Percentiles rank a stretch among this genome's conserved stretches.
Conservation (phyloP, 2,329 filamentous ascomycete species). For the Penicillium psychrosexuale region DNA sequence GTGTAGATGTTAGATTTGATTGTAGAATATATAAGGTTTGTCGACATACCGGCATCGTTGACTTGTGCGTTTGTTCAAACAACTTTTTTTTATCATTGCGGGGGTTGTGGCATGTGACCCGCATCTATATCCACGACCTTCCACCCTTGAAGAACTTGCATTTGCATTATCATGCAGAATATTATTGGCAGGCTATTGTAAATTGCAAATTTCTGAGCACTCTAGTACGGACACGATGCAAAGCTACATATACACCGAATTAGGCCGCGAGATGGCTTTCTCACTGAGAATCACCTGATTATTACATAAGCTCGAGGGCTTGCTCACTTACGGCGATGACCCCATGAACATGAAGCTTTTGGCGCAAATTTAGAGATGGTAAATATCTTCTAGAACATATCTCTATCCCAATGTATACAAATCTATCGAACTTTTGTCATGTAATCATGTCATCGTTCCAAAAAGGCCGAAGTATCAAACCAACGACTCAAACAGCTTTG, state of each 20-base stretch:
- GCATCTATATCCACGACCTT: not conserved
- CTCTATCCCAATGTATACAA: not conserved
- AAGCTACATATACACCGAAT: no score
- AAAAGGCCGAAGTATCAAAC: conserved; percentile 7
- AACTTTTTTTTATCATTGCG: conserved; percentile 18
- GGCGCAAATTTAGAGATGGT: not conserved
- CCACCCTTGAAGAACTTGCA: no score
- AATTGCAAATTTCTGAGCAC: no score
- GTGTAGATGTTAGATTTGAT: not conserved
- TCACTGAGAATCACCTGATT: no score
- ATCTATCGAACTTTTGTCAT: conserved; percentile 11
- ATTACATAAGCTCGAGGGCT: no score
- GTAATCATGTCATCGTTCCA: conserved; percentile 10
- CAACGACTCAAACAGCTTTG: conserved; percentile 9
- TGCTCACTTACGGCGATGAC: no score
- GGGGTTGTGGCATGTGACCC: conserved; percentile 24
- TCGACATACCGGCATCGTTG: conserved; percentile 30
- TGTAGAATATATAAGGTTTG: not conserved
- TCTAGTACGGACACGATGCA: no score
- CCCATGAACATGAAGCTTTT: no score
- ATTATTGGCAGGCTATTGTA: no score
- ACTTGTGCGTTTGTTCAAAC: conserved; percentile 8
- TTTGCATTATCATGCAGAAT: no score
- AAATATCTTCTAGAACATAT: not conserved
- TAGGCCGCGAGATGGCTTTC: no score